Conservation (phyloP, 768 basidiomycete genomes). For the Cubamyces lactineus region DNA sequence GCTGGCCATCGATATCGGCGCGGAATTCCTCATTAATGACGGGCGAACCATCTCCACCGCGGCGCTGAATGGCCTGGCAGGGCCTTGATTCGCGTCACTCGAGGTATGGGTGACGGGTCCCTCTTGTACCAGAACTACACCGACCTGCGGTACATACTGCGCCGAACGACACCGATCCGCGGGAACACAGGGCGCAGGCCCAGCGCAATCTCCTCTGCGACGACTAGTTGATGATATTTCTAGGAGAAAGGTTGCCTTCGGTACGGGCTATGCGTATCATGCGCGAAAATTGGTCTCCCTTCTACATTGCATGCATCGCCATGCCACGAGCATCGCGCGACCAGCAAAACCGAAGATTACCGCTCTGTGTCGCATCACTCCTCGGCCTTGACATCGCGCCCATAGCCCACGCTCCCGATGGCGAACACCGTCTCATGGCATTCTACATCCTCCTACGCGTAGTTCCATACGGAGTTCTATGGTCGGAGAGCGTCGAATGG, state of each 20-base stretch:
- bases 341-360: slow-evolving; percentile 14
- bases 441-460: slow-evolving; percentile 5
- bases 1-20: neutral
- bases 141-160: too few species aligned
- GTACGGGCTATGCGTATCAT: neutral
- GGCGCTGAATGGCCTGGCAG: slow-evolving; percentile 5
- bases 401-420: neutral
- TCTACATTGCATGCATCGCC: neutral
- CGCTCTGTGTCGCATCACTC: slow-evolving; percentile 9
- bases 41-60: neutral
- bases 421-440: neutral
- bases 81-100: slow-evolving; percentile 5
- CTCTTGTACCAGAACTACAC: slow-evolving; percentile 2
- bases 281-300: neutral
- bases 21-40: neutral
- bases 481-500: neutral
- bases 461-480: slow-evolving; percentile 1
- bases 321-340: slow-evolving; percentile 15
- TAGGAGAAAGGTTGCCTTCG: slow-evolving; percentile 6
- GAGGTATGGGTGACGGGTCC: slow-evolving; percentile 6
- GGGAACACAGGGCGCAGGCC: neutral
- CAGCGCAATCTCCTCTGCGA: slow-evolving; percentile 1
- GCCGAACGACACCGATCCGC: neutral
- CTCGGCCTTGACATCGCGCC: slow-evolving; percentile 6
- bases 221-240: neutral